Conservation (phyloP, 169 alveolate species). For the Eimeria necatrix region DNA sequence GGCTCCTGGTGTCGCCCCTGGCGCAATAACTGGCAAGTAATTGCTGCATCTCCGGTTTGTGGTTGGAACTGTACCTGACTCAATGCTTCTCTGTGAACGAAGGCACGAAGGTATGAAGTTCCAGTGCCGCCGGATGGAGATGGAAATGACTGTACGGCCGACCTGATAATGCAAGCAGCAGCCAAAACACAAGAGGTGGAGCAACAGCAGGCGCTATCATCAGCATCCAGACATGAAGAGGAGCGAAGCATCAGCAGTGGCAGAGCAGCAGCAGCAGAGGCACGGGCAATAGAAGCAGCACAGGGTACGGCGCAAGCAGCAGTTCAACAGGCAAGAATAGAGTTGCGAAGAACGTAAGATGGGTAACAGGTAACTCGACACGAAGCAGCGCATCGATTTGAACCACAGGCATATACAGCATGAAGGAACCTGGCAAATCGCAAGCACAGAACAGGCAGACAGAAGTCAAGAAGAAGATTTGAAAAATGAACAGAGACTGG, state of each 20-base stretch:
- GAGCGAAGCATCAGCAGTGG: background rate
- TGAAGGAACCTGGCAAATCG: too few species aligned
- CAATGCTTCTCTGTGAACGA: constrained; percentile 19
- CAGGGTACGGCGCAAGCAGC: background rate
- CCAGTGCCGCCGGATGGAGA: constrained; percentile 77
- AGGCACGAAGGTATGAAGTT: constrained; percentile 68
- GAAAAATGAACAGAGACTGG: too few species aligned
- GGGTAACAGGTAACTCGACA: too few species aligned
- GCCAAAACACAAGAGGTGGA: background rate
- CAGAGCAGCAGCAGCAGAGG: background rate
- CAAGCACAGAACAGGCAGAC: too few species aligned
- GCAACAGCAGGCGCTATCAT: background rate
- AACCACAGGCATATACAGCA: too few species aligned
- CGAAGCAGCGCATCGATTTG: too few species aligned
- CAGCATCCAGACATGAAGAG: background rate
- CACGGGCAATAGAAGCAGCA: constrained; percentile 12
- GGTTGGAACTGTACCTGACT: background rate
- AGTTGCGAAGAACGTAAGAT: background rate
- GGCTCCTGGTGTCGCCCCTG: background rate
- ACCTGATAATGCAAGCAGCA: constrained; percentile 68
- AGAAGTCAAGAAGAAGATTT: background rate
- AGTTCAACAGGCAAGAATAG: background rate
- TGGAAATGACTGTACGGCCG: constrained; percentile 80
- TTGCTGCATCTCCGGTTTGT: background rate
- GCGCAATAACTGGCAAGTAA: background rate